These are phyloP conservation scores for Musa schizocarpa DNA, from an alignment of 176 grass and related monocot species.

Conservation along the genomic window DNA sequence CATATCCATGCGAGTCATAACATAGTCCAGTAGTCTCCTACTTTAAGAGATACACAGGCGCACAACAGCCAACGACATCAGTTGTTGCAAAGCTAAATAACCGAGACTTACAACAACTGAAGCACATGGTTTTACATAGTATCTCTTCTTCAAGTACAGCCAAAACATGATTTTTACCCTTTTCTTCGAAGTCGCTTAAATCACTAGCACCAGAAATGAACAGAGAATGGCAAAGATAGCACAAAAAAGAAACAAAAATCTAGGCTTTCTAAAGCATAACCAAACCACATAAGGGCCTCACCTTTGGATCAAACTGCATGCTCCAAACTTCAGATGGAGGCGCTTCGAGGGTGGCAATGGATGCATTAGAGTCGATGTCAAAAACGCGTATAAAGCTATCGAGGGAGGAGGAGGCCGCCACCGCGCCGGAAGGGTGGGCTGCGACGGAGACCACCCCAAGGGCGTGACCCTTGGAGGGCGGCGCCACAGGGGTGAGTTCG, in stretches of 20 bases:
- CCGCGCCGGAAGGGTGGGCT: slow-evolving; percentile 46
- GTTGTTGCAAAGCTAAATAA: too few species aligned
- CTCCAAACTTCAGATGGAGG: slow-evolving; percentile 86
- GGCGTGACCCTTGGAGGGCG: slow-evolving; percentile 38
- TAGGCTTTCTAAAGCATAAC: neutral
- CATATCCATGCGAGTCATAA: too few species aligned
- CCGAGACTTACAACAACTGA: too few species aligned
- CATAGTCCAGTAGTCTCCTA: too few species aligned
- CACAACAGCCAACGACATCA: too few species aligned
- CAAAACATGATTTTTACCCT: too few species aligned
- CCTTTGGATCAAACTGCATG: slow-evolving; percentile 93
- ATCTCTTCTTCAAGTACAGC: too few species aligned
- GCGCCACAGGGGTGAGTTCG: slow-evolving; percentile 37
- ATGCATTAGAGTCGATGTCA: slow-evolving; percentile 51
- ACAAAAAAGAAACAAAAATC: neutral
- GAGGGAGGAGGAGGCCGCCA: slow-evolving; percentile 65
- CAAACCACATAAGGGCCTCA: neutral
- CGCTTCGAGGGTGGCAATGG: slow-evolving; percentile 63
- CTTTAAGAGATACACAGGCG: too few species aligned
- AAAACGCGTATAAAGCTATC: slow-evolving; percentile 82
- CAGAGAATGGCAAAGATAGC: neutral
- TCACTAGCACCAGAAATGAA: neutral
- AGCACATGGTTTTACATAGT: too few species aligned
- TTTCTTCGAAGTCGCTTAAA: too few species aligned
- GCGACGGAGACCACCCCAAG: slow-evolving; percentile 68